Evolutionary conservation across 805 yeast genomes (phyloP).

Genomic region (Candida methanosorbosa): DNA sequence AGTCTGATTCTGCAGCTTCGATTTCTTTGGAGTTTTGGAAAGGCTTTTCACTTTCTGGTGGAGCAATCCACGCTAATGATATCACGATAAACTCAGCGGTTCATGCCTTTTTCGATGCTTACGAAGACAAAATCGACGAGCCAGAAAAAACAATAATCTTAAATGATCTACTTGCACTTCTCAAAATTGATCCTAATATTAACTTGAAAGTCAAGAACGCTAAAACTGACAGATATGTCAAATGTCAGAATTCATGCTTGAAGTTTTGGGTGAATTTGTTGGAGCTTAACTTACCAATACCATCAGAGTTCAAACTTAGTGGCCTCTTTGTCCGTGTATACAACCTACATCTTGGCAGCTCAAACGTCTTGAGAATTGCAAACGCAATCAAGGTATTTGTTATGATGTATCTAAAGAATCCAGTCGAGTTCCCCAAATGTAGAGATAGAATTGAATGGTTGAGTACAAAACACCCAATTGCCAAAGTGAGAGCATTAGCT

Average conservation of each 20-base stretch:
- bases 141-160: conserved; percentile 9
- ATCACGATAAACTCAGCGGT: conserved; percentile 34
- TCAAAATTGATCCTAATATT: conserved; percentile 13
- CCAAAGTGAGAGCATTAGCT: conserved; percentile 10
- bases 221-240: conserved; percentile 8
- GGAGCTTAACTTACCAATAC: conserved; percentile 28
- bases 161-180: conserved; percentile 16
- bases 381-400: conserved; percentile 37
- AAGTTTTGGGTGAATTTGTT: conserved; percentile 28
- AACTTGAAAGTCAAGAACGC: background rate
- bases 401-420: conserved; percentile 19
- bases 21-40: conserved; percentile 37
- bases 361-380: conserved; percentile 27
- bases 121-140: conserved; percentile 10
- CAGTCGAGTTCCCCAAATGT: conserved; percentile 8
- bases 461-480: conserved; percentile 14
- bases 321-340: conserved; percentile 38
- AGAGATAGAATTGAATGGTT: conserved; percentile 15
- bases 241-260: conserved; percentile 16
- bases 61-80: conserved; percentile 45
- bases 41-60: conserved; percentile 47
- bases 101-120: conserved; percentile 24
- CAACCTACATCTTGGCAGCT: conserved; percentile 48
- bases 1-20: conserved; percentile 3
- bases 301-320: conserved; percentile 19